Base-by-base conservation (phyloP, 2,329 filamentous ascomycete genomes). In the Cercospora canescens region DNA sequence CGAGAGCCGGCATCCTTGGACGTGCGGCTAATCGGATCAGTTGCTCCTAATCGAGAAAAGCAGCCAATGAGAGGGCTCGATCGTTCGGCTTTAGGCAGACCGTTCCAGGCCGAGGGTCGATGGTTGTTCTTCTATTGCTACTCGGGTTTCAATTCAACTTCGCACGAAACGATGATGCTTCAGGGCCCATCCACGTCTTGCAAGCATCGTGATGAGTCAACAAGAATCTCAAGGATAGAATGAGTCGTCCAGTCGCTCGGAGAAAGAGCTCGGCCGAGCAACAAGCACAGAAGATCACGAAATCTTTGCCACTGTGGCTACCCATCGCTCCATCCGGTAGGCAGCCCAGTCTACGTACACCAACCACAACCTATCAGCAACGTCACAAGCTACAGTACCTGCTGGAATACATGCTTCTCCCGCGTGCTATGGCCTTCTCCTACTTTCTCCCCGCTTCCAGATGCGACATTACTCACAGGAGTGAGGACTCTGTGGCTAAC, bases 351-450 rank as follows among this genome's bases (percentile, higher is more conserved):
- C 62, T 67, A 70, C 69, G 66, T 69, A 67, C 58, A 60, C 61
- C 66, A 60, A 35, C 37, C 39, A 58, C 68, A 59, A 57, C 68
- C 66, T 67, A 70, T 70, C 66, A 70, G 57, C 24, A 45, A 41
- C 14, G 41, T 32, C 24, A 55, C 57, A 57, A 63, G 64, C 69
- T 70, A 67, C 65, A 65, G 48, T 45, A 60, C 64, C 66, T 67
- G 63, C 50, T 67, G 14, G 16, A 18, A 48, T 12, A 26, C 16
- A 11, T 64, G 39, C 9, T 55, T 62, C 41, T 30, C 26, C 28
- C 39, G 18, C 45, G 54, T 65, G 65, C 66, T 48, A 52, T 48
- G 30, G 50, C 30, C 4, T 64, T 69, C 65, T 60, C 28, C 56
- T 63, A 28, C 60, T 50, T 63, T 65, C 63, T 65, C 34, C 52